These are phyloP conservation scores for Globisporangium abappressorium DNA, from an alignment of 352 stramenopile genomes.

Conservation along the genomic window DNA sequence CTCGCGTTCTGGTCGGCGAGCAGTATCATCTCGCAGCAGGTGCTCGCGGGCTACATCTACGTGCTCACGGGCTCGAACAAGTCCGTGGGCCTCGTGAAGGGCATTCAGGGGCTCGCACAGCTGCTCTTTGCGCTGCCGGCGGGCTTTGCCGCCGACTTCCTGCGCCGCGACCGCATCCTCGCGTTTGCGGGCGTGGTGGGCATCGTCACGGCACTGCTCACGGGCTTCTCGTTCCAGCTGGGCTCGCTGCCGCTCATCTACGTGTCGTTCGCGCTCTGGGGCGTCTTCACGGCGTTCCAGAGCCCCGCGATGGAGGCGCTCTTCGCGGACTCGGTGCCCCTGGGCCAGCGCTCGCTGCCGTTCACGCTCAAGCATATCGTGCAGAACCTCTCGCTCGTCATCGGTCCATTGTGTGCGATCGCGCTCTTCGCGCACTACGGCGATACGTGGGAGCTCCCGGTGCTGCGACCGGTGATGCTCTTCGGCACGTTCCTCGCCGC, in stretches of 20 bases:
- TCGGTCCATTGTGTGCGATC: constrained; percentile 59
- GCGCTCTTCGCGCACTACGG: constrained; percentile 70
- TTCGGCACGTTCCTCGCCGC: constrained; percentile 60
- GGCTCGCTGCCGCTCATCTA: constrained; percentile 50
- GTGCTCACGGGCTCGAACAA: constrained; percentile 52
- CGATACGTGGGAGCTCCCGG: constrained; percentile 68
- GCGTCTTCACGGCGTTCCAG: constrained; percentile 72
- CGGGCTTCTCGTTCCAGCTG: constrained; percentile 42
- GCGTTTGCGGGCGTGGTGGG: constrained; percentile 35
- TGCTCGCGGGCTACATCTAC: constrained; percentile 58
- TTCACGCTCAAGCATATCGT: constrained; percentile 79
- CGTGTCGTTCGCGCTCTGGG: constrained; percentile 70
- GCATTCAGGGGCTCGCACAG: constrained; percentile 52
- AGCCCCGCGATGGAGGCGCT: constrained; percentile 76
- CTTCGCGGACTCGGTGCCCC: constrained; percentile 80
- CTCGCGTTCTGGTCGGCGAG: constrained; percentile 56
- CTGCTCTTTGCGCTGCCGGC: constrained; percentile 49
- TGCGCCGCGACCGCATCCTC: constrained; percentile 55
- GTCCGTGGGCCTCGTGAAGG: constrained; percentile 37
- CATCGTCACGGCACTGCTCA: constrained; percentile 35
- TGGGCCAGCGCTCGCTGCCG: constrained; percentile 59
- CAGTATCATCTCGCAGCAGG: constrained; percentile 58
- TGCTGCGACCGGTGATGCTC: constrained; percentile 62
- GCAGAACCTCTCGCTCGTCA: constrained; percentile 42
- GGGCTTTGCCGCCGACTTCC: constrained; percentile 51